These are phyloP conservation scores for Leccinum pellstonianum DNA, from an alignment of 768 basidiomycete genomes.

Conservation along the genomic window DNA sequence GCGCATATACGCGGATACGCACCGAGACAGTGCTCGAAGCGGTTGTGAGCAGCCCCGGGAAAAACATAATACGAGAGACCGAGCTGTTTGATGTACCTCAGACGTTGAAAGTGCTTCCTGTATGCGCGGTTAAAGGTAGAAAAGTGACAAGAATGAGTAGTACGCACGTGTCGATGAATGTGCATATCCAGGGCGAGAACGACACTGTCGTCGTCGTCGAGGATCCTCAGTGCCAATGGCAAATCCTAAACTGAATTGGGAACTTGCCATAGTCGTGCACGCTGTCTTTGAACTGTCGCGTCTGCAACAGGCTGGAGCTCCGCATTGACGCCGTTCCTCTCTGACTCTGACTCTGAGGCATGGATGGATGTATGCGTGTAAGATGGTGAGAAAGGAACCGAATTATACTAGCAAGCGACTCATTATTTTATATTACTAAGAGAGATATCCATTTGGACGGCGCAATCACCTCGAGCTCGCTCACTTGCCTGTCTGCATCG, in stretches of 20 bases:
- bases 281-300: constrained; percentile 37
- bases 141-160: background rate
- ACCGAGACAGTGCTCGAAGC: constrained; percentile 87
- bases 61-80: constrained; percentile 76
- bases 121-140: background rate
- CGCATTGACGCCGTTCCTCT: background rate
- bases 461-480: background rate
- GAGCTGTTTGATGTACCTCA: constrained; percentile 77
- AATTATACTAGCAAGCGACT: too few relatives aligned
- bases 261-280: constrained; percentile 43
- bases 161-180: constrained; percentile 67
- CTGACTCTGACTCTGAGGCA: constrained; percentile 5
- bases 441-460: too few relatives aligned
- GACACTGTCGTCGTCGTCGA: constrained; percentile 10
- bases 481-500: constrained; percentile 19
- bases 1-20: constrained; percentile 4
- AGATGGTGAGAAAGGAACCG: too few relatives aligned
- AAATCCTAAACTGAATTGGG: background rate
- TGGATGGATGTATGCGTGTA: too few relatives aligned
- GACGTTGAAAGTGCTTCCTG: constrained; percentile 70
- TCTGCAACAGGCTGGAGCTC: constrained; percentile 5
- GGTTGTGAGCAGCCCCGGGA: constrained; percentile 75
- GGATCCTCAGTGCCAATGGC: too few relatives aligned
- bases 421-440: too few relatives aligned
- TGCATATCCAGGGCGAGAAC: constrained; percentile 40